Base-by-base conservation (phyloP, 305 asterid species). In the Solanum hybrid region DNA sequence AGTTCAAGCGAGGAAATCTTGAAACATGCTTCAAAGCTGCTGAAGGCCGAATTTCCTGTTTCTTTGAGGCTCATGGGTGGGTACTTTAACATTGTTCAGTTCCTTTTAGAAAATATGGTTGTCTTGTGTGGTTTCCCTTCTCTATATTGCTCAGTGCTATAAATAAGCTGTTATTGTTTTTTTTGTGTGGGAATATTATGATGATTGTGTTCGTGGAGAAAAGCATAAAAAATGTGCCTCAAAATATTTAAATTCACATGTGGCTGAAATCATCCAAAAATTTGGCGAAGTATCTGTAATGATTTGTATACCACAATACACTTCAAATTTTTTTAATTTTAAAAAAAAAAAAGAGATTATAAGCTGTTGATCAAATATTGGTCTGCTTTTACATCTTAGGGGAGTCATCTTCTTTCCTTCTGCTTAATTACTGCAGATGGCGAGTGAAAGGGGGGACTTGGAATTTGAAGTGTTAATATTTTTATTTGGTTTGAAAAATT, bases 11-110 rank as follows among this genome's bases (percentile, higher is more conserved):
- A 94, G 89, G 99, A 97, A 87, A 97, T 97, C 46, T 78, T 96
- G 93, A 96, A 92, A 91, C 98, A 96, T 91, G 98, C 96, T 24
- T 93, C 91, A 75, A 97, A 94, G 94, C 95, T 97, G 91, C 98
- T 97, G 51, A 96, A 94, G 93, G 98, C 98, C 35, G 99, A 97
- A 93, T 94, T 96, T 64, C 99, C 99, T 4, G 95, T 90, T 91
- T 96, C 99, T 87, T 94, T 97, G 91, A 93, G 99, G 90, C 96
- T 97, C 89, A 95, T 97, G 91, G 99, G 99, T 97, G 94, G 7
- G 96, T 88, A 76, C 79, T 46, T 79, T 85, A 29, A 24, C n/a
- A 78, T 73, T 79, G 60, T 76, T 87, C 80, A 66, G 73, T 85
- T 86, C 35, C 72, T 80, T 90, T 85, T 82, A 27, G 84, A 29